These are phyloP conservation scores for Ramaria sp. DNA, from an alignment of 768 basidiomycete species.

Conservation along the genomic window DNA sequence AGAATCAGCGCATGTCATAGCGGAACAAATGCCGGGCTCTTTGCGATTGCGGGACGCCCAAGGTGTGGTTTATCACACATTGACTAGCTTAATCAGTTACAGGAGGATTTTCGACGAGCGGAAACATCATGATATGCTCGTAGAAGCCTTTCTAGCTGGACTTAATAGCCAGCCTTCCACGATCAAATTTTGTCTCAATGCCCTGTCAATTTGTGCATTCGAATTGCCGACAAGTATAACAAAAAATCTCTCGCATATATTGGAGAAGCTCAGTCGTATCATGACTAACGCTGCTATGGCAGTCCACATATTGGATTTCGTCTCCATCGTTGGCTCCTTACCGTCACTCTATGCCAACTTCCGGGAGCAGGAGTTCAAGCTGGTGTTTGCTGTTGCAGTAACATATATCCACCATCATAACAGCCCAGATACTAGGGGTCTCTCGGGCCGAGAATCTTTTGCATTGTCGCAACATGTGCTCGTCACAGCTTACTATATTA, in stretches of 20 bases:
- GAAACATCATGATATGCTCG: constrained; percentile 48
- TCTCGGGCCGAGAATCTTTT: constrained; percentile 57
- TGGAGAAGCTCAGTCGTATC: constrained; percentile 84
- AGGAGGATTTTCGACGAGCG: constrained; percentile 62
- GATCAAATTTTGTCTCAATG: constrained; percentile 84
- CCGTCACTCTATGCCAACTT: constrained; percentile 79
- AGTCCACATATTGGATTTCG: constrained; percentile 91
- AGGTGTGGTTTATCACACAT: constrained; percentile 75
- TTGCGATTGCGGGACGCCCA: constrained; percentile 76
- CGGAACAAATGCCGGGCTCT: constrained; percentile 44
- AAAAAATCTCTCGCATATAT: constrained; percentile 64
- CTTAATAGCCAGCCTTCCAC: constrained; percentile 54
- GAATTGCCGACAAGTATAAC: constrained; percentile 78
- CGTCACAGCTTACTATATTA: constrained; percentile 77
- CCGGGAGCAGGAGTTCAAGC: constrained; percentile 81
- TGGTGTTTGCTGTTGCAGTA: constrained; percentile 88
- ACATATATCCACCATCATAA: constrained; percentile 92
- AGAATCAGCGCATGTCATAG: constrained; percentile 40
- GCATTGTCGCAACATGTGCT: constrained; percentile 87
- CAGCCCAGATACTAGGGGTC: constrained; percentile 31
- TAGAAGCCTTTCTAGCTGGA: constrained; percentile 62
- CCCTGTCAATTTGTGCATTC: constrained; percentile 76
- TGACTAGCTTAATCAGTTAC: constrained; percentile 85
- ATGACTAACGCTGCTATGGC: constrained; percentile 91
- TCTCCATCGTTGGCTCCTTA: constrained; percentile 76